Percentiles rank a stretch among this genome's conserved stretches.
Evolutionary conservation across 2,329 filamentous ascomycete genomes (phyloP).

Genomic region (Bipolaris zeicola): DNA sequence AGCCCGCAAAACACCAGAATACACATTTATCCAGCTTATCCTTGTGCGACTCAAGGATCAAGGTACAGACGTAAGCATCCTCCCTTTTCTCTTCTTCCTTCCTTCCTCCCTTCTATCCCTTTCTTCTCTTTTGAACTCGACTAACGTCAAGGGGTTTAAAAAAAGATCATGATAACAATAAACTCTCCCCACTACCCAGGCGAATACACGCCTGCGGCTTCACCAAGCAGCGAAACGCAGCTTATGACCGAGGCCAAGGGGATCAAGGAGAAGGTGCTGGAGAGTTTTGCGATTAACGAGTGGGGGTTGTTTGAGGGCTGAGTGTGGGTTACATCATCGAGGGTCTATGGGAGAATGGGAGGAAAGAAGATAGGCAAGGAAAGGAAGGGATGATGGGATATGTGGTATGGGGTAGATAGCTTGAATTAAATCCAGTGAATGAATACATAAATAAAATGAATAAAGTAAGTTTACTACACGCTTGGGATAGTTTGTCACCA

Average conservation of each 20-base stretch:
- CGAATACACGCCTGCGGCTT: constrained; percentile 69
- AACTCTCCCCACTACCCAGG: constrained; percentile 85
- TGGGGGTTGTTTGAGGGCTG: constrained; percentile 71
- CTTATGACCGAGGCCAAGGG: constrained; percentile 66
- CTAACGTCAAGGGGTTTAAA: neutral
- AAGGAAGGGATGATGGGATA: no score
- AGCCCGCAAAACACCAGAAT: constrained; percentile 52
- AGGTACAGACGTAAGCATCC: constrained; percentile 64
- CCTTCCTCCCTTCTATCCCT: no score
- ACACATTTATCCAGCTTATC: constrained; percentile 77
- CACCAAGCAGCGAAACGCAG: constrained; percentile 63
- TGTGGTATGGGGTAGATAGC: no score
- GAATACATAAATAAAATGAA: no score
- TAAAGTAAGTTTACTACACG: no score
- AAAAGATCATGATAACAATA: constrained; percentile 72
- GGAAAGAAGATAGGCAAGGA: no score
- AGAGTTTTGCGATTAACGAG: constrained; percentile 77
- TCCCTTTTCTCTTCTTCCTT: no score
- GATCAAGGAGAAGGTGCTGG: constrained; percentile 73
- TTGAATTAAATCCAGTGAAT: no score
- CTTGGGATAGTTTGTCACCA: no score
- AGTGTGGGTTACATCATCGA: neutral
- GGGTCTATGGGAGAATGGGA: no score
- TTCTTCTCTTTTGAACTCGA: no score
- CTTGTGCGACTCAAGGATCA: constrained; percentile 77